Evolutionary conservation across 1,284 basidiomycete genomes (phyloP).

Genomic region (Moesziomyces sp.): DNA sequence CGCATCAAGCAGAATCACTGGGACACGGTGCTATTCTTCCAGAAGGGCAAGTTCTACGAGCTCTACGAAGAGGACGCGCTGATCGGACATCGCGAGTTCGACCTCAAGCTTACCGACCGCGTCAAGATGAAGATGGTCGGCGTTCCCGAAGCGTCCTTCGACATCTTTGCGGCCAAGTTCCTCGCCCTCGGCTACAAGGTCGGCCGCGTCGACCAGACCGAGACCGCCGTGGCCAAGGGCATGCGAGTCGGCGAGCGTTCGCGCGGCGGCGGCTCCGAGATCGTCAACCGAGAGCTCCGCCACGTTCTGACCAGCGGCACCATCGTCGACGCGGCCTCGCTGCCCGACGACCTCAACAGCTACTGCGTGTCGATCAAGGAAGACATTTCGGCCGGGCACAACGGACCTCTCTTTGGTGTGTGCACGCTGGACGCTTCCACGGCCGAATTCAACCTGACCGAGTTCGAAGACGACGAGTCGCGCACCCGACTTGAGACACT

Average conservation of each 20-base stretch:
- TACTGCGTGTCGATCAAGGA: slow-evolving; percentile 92
- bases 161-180: slow-evolving; percentile 71
- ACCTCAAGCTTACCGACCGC: slow-evolving; percentile 76
- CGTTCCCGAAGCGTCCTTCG: slow-evolving; percentile 93
- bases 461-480: slow-evolving; percentile 91
- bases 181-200: slow-evolving; percentile 83
- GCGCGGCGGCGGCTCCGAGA: slow-evolving; percentile 70
- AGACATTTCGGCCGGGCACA: slow-evolving; percentile 18
- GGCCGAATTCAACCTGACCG: slow-evolving; percentile 90
- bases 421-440: slow-evolving; percentile 96
- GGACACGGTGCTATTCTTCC: slow-evolving; percentile 88
- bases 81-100: slow-evolving; percentile 68
- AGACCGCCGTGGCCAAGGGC: slow-evolving; percentile 81
- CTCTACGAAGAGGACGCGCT: slow-evolving; percentile 68
- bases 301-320: slow-evolving; percentile 98
- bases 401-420: slow-evolving; percentile 77
- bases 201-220: slow-evolving; percentile 94
- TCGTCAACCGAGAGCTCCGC: slow-evolving; percentile 78
- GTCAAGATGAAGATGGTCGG: slow-evolving; percentile 98
- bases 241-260: slow-evolving; percentile 72
- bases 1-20: slow-evolving; percentile 65
- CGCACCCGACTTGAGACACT: slow-evolving; percentile 93
- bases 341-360: slow-evolving; percentile 92
- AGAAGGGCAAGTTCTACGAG: slow-evolving; percentile 77
- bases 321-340: slow-evolving; percentile 87